These are phyloP conservation scores for Rhamnella rubrinervis DNA, from an alignment of 331 rosid genomes.

Conservation along the genomic window DNA sequence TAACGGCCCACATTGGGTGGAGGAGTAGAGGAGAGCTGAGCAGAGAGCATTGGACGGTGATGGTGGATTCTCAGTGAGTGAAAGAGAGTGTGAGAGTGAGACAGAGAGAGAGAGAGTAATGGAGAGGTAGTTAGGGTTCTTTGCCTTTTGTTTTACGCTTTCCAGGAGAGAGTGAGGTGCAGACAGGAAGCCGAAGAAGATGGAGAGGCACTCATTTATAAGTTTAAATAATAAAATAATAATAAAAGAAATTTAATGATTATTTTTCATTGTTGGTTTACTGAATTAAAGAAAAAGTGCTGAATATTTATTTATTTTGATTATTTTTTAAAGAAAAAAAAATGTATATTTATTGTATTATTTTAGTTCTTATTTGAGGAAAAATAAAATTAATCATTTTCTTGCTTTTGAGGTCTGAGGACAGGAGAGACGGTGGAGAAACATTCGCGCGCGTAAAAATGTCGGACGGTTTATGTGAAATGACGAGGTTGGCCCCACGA, in stretches of 20 bases:
- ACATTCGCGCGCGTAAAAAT: conserved; percentile 66
- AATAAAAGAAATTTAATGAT: background rate
- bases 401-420: background rate
- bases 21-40: conserved; percentile 5
- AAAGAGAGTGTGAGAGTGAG: background rate
- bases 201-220: conserved; percentile 43
- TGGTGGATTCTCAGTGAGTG: background rate
- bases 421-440: conserved; percentile 10
- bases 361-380: no score
- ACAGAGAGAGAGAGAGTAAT: conserved; percentile 8
- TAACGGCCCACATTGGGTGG: conserved; percentile 38
- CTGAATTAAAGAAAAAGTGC: background rate
- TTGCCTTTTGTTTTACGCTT: background rate
- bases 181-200: conserved; percentile 46
- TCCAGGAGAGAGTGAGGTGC: background rate
- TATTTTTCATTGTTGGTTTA: background rate
- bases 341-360: no score
- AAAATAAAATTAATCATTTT: no score
- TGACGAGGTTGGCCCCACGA: conserved; percentile 30
- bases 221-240: background rate
- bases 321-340: background rate
- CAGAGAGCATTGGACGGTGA: conserved; percentile 11
- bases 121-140: conserved; percentile 52
- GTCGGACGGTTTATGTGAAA: conserved; percentile 39
- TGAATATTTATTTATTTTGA: background rate